Evolutionary conservation across 1,284 basidiomycete genomes (phyloP).

Genomic region (Amylostereum chailletii): DNA sequence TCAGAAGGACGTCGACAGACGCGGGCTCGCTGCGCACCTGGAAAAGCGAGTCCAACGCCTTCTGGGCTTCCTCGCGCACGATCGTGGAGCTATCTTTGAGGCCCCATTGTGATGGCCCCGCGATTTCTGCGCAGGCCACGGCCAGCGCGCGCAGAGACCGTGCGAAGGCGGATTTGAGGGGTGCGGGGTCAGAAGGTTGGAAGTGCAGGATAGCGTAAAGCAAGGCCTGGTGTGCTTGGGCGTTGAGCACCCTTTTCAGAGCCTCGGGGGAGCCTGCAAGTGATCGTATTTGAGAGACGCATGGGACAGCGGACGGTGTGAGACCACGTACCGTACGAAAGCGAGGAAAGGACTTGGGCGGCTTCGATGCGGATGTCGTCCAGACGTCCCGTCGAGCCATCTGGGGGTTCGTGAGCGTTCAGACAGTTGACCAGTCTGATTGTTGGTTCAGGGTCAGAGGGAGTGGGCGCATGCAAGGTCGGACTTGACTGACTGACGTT

Average conservation of each 20-base stretch:
- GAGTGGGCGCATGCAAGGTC: background rate
- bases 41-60: constrained; percentile 50
- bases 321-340: constrained; percentile 47
- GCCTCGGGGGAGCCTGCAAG: constrained; percentile 49
- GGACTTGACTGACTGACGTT: constrained; percentile 30
- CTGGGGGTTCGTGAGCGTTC: constrained; percentile 28
- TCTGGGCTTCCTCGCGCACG: constrained; percentile 42
- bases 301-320: background rate
- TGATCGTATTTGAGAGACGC: background rate
- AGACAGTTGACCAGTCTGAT: constrained; percentile 49
- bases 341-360: constrained; percentile 62
- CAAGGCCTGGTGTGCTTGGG: constrained; percentile 46
- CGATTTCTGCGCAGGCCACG: constrained; percentile 47
- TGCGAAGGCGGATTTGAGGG: constrained; percentile 46
- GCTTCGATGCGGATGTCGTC: constrained; percentile 58
- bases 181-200: constrained; percentile 26
- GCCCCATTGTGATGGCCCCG: constrained; percentile 61
- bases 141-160: constrained; percentile 55
- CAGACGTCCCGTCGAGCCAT: constrained; percentile 27
- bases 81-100: constrained; percentile 36
- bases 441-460: constrained; percentile 1
- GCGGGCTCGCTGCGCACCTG: constrained; percentile 28
- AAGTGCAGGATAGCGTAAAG: constrained; percentile 45
- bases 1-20: background rate
- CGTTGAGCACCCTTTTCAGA: constrained; percentile 43